These are phyloP conservation scores for Danielia reshetovae DNA, from an alignment of 805 yeast species.

Conservation along the genomic window DNA sequence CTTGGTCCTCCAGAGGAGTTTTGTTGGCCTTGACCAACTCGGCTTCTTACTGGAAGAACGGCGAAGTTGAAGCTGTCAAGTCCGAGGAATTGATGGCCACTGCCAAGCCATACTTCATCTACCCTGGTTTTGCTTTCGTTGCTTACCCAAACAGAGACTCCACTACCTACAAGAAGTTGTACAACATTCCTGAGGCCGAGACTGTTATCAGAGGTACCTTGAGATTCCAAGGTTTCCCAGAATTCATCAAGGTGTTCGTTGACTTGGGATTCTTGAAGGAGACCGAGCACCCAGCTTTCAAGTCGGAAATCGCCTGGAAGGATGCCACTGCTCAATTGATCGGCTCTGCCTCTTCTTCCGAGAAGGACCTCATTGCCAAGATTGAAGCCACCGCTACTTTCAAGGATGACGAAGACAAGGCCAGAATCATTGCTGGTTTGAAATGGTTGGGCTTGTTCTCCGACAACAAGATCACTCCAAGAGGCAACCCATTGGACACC, in stretches of 20 bases:
- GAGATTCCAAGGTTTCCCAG: slow-evolving; percentile 98
- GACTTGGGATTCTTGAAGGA: slow-evolving; percentile 92
- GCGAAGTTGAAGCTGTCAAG: slow-evolving; percentile 70
- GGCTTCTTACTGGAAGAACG: slow-evolving; percentile 86
- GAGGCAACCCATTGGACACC: slow-evolving; percentile 93
- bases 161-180: slow-evolving; percentile 86
- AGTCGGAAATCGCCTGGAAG: slow-evolving; percentile 72
- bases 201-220: slow-evolving; percentile 95
- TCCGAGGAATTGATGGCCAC: slow-evolving; percentile 93
- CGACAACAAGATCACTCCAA: slow-evolving; percentile 70
- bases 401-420: slow-evolving; percentile 77
- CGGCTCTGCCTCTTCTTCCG: slow-evolving; percentile 66
- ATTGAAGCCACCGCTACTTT: slow-evolving; percentile 76
- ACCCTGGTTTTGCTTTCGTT: slow-evolving; percentile 93
- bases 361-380: slow-evolving; percentile 69
- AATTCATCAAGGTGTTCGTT: slow-evolving; percentile 90
- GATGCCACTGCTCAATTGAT: slow-evolving; percentile 75
- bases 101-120: slow-evolving; percentile 92
- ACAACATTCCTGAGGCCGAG: slow-evolving; percentile 95
- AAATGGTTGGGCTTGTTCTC: slow-evolving; percentile 94
- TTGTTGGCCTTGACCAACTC: slow-evolving; percentile 90
- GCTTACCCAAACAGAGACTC: slow-evolving; percentile 99
- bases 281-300: slow-evolving; percentile 57
- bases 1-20: slow-evolving; percentile 99
- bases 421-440: slow-evolving; percentile 82